phyloP scores from a whole-genome alignment of 2,329 filamentous ascomycete genomes.

The Colletotrichum horii region DNA sequence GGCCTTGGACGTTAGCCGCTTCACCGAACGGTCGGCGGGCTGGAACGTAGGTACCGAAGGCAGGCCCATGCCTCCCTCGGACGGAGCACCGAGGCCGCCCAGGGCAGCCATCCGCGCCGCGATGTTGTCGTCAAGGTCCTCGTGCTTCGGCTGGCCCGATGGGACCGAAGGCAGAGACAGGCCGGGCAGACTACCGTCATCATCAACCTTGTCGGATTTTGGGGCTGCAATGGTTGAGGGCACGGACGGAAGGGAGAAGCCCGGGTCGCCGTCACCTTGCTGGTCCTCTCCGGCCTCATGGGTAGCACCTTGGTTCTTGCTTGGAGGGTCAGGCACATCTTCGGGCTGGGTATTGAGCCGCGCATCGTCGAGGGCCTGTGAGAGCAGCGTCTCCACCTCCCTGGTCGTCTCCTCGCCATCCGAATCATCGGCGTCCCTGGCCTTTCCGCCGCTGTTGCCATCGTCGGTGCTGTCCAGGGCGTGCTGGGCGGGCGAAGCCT shows the following conservation, averaged over 20 bases:
- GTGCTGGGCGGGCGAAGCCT: background rate
- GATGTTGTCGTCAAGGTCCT: conserved; percentile 51
- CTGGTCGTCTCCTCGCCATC: conserved; percentile 55
- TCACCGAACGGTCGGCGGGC: conserved; percentile 46
- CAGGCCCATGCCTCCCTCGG: conserved; percentile 38
- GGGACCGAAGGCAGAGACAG: conserved; percentile 54
- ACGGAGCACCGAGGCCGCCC: conserved; percentile 36
- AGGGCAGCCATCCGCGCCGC: conserved; percentile 59
- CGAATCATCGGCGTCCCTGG: conserved; percentile 44
- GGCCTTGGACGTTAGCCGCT: conserved; percentile 41
- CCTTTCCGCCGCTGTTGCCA: background rate
- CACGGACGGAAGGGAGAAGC: conserved; percentile 41
- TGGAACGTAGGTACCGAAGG: conserved; percentile 55
- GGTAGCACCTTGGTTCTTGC: background rate
- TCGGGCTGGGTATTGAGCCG: conserved; percentile 33
- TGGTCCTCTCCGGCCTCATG: background rate
- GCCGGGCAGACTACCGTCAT: conserved; percentile 21
- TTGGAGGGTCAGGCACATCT: background rate
- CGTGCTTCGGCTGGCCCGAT: conserved; percentile 37
- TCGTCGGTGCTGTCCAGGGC: background rate
- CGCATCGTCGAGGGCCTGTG: conserved; percentile 51
- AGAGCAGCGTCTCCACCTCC: conserved; percentile 50
- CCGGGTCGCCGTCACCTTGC: conserved; percentile 17
- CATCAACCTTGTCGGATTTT: background rate
- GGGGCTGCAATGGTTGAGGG: conserved; percentile 40